Base-by-base conservation (phyloP, 192 early-diverging fungal genomes). In the Umbelopsis sp. region DNA sequence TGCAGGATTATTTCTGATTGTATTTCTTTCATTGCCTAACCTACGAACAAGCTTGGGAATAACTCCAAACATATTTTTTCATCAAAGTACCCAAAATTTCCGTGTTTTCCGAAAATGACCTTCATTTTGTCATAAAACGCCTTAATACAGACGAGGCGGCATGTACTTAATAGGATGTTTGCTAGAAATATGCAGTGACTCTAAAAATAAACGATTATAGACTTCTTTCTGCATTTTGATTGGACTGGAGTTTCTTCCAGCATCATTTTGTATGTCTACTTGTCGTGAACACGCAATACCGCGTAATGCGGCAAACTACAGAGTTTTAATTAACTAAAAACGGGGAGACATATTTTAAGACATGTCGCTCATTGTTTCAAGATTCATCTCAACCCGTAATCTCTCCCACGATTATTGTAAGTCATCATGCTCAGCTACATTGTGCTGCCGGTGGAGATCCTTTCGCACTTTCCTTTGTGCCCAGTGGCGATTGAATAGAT, bases 341-440 rank as follows among this genome's bases (percentile, higher is more conserved):
- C n/a, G n/a, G n/a, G n/a, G n/a, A 5, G 49, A 51, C 7, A 51
- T 51, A 51, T 51, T 51, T 51, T 51, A 51, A 51, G 49, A 51
- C 21, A 51, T 50, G 24, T 53, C 66, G 24, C 52, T 75, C 67
- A 56, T 49, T 24, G 22, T 34, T 47, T 67, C 74, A 68, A 67
- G 25, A 26, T 74, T 29, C 38, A 74, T 36, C 36, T 76, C 69
- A 20, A 69, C 54, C 45, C 70, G 68, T 56, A 76, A 54, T 9
- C 74, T 69, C 65, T 67, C 54, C 74, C 68, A 71, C 36, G 66
- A 53, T 53, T 43, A 73, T n/a, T 67, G 66, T 43, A 67, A 67
- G 11, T 47, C 66, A 43, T 67, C 43, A 44, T 67, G 43, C 12
- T 47, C 43, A 26, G n/a, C 66, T 43, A 24, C 66, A 45, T 12